phyloP scores from a whole-genome alignment of 108 stramenopile genomes.

The Bacterosira constricta region DNA sequence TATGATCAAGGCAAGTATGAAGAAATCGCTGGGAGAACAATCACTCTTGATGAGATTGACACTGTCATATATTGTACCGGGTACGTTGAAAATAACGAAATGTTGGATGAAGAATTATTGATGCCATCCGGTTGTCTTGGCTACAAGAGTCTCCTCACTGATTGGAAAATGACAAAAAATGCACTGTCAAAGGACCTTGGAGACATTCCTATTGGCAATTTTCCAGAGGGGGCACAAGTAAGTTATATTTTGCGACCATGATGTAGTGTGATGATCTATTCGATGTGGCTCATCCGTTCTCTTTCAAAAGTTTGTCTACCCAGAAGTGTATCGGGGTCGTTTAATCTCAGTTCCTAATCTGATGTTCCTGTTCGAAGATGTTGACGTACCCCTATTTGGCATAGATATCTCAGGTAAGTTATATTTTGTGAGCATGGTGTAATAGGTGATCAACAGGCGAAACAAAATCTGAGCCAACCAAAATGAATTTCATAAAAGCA shows the following conservation, averaged over 20 bases:
- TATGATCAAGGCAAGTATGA: background rate
- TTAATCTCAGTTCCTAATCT: constrained; percentile 53
- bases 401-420: constrained; percentile 42
- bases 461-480: too few species aligned
- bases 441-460: too few species aligned
- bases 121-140: constrained; percentile 5
- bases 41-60: constrained; percentile 42
- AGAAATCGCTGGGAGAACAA: constrained; percentile 7
- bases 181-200: constrained; percentile 15
- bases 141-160: background rate
- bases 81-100: constrained; percentile 37
- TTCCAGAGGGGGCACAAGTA: too few species aligned
- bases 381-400: constrained; percentile 36
- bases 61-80: constrained; percentile 66
- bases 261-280: too few species aligned
- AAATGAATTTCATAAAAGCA: too few species aligned
- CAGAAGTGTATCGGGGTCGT: constrained; percentile 35
- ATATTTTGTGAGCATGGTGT: too few species aligned
- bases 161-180: constrained; percentile 14
- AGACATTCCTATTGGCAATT: constrained; percentile 5
- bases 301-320: background rate
- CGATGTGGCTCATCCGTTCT: background rate
- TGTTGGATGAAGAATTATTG: too few species aligned
- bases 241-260: too few species aligned
- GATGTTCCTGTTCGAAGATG: constrained; percentile 48